phyloP scores from a whole-genome alignment of 805 yeast genomes.

The Clavispora santaluciae region DNA sequence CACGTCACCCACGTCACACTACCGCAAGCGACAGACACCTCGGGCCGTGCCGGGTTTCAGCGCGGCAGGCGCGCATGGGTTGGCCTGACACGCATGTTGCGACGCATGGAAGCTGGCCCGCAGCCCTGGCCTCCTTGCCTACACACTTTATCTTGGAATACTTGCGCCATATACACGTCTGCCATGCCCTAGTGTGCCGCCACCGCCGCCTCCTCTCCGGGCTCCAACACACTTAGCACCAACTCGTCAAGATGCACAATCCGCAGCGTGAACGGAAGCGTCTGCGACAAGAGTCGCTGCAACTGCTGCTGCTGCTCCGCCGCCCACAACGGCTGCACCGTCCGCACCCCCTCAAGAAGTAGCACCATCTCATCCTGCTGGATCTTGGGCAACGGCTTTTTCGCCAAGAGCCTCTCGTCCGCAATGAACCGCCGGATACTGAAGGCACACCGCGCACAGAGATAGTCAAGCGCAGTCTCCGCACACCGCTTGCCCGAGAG shows the following conservation, averaged over 20 bases:
- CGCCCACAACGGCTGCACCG: constrained; percentile 2
- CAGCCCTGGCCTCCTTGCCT: no score
- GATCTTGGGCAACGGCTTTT: constrained; percentile 61
- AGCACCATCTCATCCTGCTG: constrained; percentile 59
- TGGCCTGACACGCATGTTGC: no score
- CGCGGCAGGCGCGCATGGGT: no score
- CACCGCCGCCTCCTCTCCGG: neutral
- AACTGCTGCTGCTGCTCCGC: constrained; percentile 4
- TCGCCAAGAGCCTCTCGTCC: constrained; percentile 54
- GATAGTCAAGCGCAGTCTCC: constrained; percentile 24
- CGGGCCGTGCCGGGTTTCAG: no score
- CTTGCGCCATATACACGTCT: no score
- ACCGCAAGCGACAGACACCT: no score
- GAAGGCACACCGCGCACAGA: constrained; percentile 55
- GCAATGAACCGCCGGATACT: constrained; percentile 59
- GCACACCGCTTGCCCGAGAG: constrained; percentile 9
- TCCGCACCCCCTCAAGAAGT: constrained; percentile 40
- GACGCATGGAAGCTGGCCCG: no score
- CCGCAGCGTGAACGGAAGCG: constrained; percentile 10
- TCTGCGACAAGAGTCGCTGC: constrained; percentile 8
- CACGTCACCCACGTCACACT: no score
- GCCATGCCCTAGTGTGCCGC: neutral
- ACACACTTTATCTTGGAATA: no score
- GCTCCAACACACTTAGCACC: constrained; percentile 6
- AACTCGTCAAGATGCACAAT: constrained; percentile 6